Percentiles rank a stretch among this genome's conserved stretches.
Conservation (phyloP, 352 stramenopile genomes). For the Aphanomyces euteiches region DNA sequence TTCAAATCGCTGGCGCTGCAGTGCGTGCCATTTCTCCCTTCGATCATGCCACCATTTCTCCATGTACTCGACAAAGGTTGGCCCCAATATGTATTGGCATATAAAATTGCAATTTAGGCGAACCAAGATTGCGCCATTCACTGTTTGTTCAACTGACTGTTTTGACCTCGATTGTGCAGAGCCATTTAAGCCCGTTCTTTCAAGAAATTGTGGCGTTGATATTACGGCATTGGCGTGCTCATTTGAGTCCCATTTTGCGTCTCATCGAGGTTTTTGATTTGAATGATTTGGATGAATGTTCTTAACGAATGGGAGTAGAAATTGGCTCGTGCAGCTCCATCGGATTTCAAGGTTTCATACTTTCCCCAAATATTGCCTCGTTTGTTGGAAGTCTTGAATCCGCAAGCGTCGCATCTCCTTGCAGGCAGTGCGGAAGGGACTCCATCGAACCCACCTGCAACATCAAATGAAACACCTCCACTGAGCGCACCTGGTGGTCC, state of each 20-base stretch:
- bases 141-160: constrained; percentile 96
- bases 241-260: constrained; percentile 93
- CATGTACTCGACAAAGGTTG: constrained; percentile 73
- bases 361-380: constrained; percentile 86
- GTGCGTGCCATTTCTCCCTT: constrained; percentile 95
- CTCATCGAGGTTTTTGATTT: constrained; percentile 84
- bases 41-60: constrained; percentile 97
- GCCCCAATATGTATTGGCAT: neutral
- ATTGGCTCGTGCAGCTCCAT: constrained; percentile 63
- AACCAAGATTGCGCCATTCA: constrained; percentile 91
- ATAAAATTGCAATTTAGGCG: constrained; percentile 51
- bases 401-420: constrained; percentile 35
- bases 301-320: constrained; percentile 66
- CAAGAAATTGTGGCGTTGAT: constrained; percentile 95
- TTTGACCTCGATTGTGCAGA: constrained; percentile 93
- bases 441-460: neutral
- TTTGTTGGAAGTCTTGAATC: constrained; percentile 80
- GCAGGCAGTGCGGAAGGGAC: neutral
- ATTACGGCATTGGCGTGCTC: constrained; percentile 94
- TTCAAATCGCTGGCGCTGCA: constrained; percentile 95
- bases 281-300: constrained; percentile 30
- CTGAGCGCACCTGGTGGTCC: neutral
- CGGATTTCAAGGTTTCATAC: constrained; percentile 81
- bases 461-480: neutral
- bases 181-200: constrained; percentile 96